A percentile compares a stretch with the other conserved stretches of the same genome.
Evolutionary conservation across 73 alveolate species (phyloP).

Genomic region (Loxodes magnus): DNA sequence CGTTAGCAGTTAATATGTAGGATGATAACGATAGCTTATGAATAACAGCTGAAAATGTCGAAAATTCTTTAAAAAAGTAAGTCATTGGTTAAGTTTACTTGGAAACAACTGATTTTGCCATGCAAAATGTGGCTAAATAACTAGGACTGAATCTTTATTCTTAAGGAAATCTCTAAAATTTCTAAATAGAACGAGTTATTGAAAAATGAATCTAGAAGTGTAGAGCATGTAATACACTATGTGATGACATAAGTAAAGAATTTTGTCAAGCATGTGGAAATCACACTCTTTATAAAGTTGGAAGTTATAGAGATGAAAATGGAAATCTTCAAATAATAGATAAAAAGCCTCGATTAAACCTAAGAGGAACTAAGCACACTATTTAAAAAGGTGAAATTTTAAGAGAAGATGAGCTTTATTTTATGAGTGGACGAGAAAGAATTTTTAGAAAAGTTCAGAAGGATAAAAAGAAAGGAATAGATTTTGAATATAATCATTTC

Average conservation of each 20-base stretch:
- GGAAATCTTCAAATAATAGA: too few relatives aligned
- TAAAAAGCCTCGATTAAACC: too few relatives aligned
- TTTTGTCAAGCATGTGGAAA: slow-evolving; percentile 52
- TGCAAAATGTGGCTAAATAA: slow-evolving; percentile 46
- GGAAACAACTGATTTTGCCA: slow-evolving; percentile 50
- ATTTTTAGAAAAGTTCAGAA: too few relatives aligned
- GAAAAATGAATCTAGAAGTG: slow-evolving; percentile 36
- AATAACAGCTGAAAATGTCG: slow-evolving; percentile 55
- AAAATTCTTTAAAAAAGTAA: slow-evolving; percentile 13
- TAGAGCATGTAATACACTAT: slow-evolving; percentile 28
- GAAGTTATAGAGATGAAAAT: slow-evolving; percentile 32
- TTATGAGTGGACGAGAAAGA: too few relatives aligned
- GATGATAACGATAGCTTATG: slow-evolving; percentile 28
- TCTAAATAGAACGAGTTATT: too few relatives aligned
- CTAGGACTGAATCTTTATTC: slow-evolving; percentile 37
- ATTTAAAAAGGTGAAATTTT: too few relatives aligned
- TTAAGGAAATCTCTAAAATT: slow-evolving; percentile 26
- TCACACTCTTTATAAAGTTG: slow-evolving; percentile 41
- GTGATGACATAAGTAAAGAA: slow-evolving; percentile 24
- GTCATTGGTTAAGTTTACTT: slow-evolving; percentile 16
- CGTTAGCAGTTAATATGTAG: slow-evolving; percentile 27
- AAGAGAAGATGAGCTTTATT: too few relatives aligned
- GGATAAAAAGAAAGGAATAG: too few relatives aligned
- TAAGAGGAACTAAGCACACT: too few relatives aligned
- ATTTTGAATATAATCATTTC: too few relatives aligned